A percentile compares a stretch with the other conserved stretches of the same genome.
Conservation (phyloP, 2,329 filamentous ascomycete genomes). For the Fusarium gaditjirri region DNA sequence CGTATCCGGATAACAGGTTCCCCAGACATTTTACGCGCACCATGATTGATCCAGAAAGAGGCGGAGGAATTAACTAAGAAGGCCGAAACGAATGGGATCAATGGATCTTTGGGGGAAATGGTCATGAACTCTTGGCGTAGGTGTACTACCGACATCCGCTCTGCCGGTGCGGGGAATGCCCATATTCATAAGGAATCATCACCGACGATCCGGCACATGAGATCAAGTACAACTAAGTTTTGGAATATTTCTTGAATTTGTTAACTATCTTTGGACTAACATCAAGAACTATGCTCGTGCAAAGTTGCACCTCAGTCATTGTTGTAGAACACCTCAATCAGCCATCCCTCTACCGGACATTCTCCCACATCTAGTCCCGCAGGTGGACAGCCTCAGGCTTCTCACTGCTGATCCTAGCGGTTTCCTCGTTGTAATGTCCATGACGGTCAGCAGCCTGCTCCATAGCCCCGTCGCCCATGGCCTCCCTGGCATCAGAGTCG, state of each 20-base stretch:
- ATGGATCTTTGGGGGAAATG: background rate
- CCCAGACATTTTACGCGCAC: background rate
- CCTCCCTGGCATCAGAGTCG: slow-evolving; percentile 60
- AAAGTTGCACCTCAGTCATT: background rate
- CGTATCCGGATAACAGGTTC: slow-evolving; percentile 1
- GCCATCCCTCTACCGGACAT: background rate
- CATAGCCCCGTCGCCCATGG: slow-evolving; percentile 54
- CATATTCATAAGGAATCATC: background rate
- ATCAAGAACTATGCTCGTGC: background rate
- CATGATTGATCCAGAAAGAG: background rate
- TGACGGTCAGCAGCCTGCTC: slow-evolving; percentile 16
- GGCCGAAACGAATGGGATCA: background rate
- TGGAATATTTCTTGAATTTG: background rate
- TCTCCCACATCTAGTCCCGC: background rate
- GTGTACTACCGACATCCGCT: slow-evolving; percentile 1
- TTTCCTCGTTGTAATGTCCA: slow-evolving; percentile 35
- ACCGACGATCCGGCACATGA: background rate
- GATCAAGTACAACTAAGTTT: background rate
- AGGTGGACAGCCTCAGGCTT: slow-evolving; percentile 21
- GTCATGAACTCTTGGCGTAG: background rate
- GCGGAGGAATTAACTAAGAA: slow-evolving; percentile 28
- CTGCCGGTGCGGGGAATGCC: slow-evolving; percentile 8
- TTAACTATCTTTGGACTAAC: background rate
- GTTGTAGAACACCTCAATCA: background rate
- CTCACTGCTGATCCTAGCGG: slow-evolving; percentile 13